Evolutionary conservation across 2,329 filamentous ascomycete genomes (phyloP), one percentile per base, ranked within the genome.

Genomic region (Orbilia brochopaga): DNA sequence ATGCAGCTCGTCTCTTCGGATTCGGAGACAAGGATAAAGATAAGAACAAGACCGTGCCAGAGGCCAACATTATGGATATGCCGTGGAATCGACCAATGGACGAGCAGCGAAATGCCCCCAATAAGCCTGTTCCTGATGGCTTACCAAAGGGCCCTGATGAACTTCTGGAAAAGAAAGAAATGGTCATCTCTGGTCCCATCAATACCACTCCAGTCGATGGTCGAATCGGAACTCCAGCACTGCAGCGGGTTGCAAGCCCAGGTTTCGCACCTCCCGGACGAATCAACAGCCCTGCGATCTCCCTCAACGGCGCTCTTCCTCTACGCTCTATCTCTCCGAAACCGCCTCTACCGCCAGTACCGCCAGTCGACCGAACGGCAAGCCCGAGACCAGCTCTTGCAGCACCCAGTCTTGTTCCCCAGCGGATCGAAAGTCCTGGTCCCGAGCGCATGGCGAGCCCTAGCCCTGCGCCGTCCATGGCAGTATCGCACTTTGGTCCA

Each of bases 1-100:
- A 60, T 3, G 69, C 69, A 13, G 69, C 69, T 3, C 61, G 69
- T 11, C 46, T 73, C 42, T 73, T 73, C 19, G 69, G 69, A 27
- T 73, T 73, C 35, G 69, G 69, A 32, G 69, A 63, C 19, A 67
- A 67, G 13, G 63, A 73, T 19, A 67, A 59, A 23, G 62, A 67
- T n/a, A 73, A 73, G 57, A 57, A 62, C 37, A 67, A 61, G 19
- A 35, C 42, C 7, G 48, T 17, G 23, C n/a, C 27, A 2, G 69
- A 62, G 21, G 69, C 69, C 4, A 73, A 73, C 23, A 73, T 73
- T 21, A 73, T 73, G 69, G 69, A 73, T 24, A 73, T 73, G 69
- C 69, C 69, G 32, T 73, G 69, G 69, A 73, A 73, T 19, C 61
- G 53, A 24, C 69, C 69, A 4, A 37, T 73, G 40, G 63, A 66